A percentile compares a stretch with the other conserved stretches of the same genome.
Conservation (phyloP, 495 filamentous ascomycete genomes). For the Tuber borchii region DNA sequence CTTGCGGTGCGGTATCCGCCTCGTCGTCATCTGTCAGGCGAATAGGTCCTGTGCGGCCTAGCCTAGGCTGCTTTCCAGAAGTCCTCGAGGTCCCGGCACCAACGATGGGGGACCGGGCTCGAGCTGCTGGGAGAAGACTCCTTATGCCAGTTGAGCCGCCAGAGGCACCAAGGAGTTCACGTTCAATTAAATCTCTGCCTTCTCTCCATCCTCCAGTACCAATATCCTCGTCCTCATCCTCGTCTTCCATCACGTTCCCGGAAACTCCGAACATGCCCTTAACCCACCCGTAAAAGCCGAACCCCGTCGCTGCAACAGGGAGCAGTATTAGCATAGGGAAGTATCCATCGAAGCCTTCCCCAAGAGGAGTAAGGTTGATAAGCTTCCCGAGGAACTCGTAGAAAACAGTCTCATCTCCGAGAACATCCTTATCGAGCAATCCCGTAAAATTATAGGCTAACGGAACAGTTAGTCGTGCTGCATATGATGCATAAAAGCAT, state of each 20-base stretch:
- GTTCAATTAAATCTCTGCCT: conserved; percentile 85
- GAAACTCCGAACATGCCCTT: conserved; percentile 72
- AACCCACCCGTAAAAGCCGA: conserved; percentile 79
- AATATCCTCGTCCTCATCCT: conserved; percentile 56
- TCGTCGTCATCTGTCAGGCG: conserved; percentile 39
- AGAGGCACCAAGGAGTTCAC: conserved; percentile 62
- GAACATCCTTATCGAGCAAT: conserved; percentile 63
- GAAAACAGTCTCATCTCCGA: conserved; percentile 63
- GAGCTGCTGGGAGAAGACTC: conserved; percentile 22
- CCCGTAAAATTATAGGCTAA: conserved; percentile 94
- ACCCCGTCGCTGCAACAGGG: conserved; percentile 72
- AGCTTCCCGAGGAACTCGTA: conserved; percentile 76
- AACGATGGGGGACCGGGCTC: conserved; percentile 47
- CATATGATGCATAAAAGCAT: conserved; percentile 87
- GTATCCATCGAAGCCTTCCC: conserved; percentile 74
- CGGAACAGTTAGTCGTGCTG: conserved; percentile 83
- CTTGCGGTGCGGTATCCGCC: conserved; percentile 60
- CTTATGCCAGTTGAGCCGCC: conserved; percentile 11
- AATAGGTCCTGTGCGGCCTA: conserved; percentile 43
- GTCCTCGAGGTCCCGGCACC: conserved; percentile 39
- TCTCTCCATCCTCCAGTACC: conserved; percentile 83
- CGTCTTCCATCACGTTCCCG: conserved; percentile 65
- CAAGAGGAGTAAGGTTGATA: conserved; percentile 78
- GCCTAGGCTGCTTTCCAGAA: conserved; percentile 31
- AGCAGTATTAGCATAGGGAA: conserved; percentile 82